These are phyloP conservation scores for Blastocystis sp. DNA, from an alignment of 352 stramenopile genomes.

Conservation along the genomic window DNA sequence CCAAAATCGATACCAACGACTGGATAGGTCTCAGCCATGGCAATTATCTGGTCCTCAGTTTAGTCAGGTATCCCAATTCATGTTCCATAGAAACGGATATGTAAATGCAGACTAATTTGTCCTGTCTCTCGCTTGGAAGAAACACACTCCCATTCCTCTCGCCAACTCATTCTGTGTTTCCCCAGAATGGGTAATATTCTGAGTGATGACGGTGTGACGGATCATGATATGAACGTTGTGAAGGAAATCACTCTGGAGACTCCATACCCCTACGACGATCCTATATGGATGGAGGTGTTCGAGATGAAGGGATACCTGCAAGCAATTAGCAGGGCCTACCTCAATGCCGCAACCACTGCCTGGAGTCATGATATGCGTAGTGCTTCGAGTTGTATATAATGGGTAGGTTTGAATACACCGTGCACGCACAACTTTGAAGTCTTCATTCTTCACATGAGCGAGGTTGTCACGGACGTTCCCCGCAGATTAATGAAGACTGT, in stretches of 20 bases:
- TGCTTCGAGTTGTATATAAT: background rate
- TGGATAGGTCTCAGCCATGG: background rate
- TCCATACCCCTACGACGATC: constrained; percentile 6
- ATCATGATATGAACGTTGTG: constrained; percentile 44
- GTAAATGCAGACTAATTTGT: background rate
- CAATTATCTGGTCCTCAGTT: background rate
- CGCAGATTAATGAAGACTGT: constrained; percentile 24
- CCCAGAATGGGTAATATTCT: constrained; percentile 38
- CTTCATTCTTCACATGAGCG: constrained; percentile 56
- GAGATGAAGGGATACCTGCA: constrained; percentile 48
- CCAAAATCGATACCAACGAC: background rate
- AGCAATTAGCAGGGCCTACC: constrained; percentile 13
- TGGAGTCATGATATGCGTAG: constrained; percentile 51
- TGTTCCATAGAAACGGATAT: too few relatives aligned
- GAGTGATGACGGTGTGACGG: background rate
- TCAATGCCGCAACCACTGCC: background rate
- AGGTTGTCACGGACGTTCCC: constrained; percentile 39
- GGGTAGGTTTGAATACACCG: constrained; percentile 4
- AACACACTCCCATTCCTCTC: too few relatives aligned
- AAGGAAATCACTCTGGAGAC: constrained; percentile 3
- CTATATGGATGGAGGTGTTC: constrained; percentile 18
- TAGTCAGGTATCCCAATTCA: background rate
- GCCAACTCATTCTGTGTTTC: too few relatives aligned
- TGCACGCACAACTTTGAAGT: constrained; percentile 32
- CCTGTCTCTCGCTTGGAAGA: background rate